Evolutionary conservation across 176 grass and related monocot species (phyloP).

Genomic region (Aegilops bicornis): DNA sequence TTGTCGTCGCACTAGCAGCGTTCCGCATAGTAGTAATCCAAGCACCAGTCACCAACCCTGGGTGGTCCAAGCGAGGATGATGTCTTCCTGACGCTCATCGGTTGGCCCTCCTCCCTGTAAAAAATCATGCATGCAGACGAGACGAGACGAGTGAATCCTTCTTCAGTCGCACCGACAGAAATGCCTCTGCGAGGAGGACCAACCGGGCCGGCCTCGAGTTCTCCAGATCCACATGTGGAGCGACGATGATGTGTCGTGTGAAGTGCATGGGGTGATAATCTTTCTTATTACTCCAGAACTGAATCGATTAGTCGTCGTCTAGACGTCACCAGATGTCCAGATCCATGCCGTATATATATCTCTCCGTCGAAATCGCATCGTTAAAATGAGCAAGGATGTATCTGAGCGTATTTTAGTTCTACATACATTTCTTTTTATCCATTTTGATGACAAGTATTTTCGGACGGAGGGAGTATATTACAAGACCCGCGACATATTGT

Average conservation of each 20-base stretch:
- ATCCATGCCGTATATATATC: no score
- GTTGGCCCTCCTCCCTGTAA: not conserved
- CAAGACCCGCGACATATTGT: not conserved
- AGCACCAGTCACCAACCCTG: not conserved
- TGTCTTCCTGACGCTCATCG: not conserved
- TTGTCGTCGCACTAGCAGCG: conserved; percentile 33
- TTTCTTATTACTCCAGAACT: not conserved
- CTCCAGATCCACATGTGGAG: conserved; percentile 8
- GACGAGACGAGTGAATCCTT: not conserved
- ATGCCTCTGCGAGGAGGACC: not conserved
- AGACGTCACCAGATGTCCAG: no score
- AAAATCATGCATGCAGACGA: not conserved
- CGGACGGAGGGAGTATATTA: not conserved
- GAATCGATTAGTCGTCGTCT: not conserved
- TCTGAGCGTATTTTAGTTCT: no score
- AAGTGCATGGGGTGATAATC: not conserved
- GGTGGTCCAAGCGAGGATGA: conserved; percentile 14
- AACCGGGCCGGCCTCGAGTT: not conserved
- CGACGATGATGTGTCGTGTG: not conserved
- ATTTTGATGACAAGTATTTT: no score
- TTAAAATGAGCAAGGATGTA: no score
- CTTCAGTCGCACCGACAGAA: conserved; percentile 13
- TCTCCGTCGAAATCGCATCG: no score
- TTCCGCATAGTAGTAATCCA: conserved; percentile 12
- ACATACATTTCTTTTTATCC: no score